Base-by-base conservation (phyloP, 768 basidiomycete genomes). In the Exsudoporus frostii region DNA sequence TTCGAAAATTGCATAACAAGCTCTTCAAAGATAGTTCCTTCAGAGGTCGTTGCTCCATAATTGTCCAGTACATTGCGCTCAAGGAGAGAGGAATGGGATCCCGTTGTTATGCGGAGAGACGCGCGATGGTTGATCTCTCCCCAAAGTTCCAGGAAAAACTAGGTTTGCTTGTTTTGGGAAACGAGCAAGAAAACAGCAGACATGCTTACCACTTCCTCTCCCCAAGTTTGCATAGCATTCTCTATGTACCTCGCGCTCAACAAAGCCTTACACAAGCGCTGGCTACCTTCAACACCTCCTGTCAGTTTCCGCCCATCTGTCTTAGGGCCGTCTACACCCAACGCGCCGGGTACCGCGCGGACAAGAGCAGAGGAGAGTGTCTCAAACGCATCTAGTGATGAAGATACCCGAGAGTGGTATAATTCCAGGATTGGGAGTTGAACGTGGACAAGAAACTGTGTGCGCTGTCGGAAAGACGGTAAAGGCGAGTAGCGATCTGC, bases 141-240 rank as follows among this genome's bases (percentile, higher is more conserved):
- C 87, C 88, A 93, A 30, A 99, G 71, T 67, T 97, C 91, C 15
- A 99, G 74, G 76, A 96, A 98, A 72, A 93, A 94, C 94, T 97
- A 62, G 25, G 42, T 48, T 39, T 38, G 46, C 48, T 43, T 55
- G 36, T 32, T 41, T 47, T 43, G 11, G 55, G n/a, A 19, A 41
- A 40, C 10, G 29, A 32, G 17, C 13, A 20, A 41, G 42, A 50
- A 39, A 47, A 51, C 11, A 45, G 38, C 32, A 46, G 55, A n/a
- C 37, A 29, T 32, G 61, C 88, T 62, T 55, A 97, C 95, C 66
- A 89, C 58, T 40, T 98, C 94, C 69, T 99, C 96, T 24, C 88
- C 87, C 95, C 95, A 98, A 6, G 68, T 70, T 47, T 83, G 80
- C 78, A 97, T 82, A 3, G 83, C 83, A 25, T 72, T 73, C 55